Conservation (phyloP, 2,329 filamentous ascomycete genomes). For the Talaromyces albobiverticillius region DNA sequence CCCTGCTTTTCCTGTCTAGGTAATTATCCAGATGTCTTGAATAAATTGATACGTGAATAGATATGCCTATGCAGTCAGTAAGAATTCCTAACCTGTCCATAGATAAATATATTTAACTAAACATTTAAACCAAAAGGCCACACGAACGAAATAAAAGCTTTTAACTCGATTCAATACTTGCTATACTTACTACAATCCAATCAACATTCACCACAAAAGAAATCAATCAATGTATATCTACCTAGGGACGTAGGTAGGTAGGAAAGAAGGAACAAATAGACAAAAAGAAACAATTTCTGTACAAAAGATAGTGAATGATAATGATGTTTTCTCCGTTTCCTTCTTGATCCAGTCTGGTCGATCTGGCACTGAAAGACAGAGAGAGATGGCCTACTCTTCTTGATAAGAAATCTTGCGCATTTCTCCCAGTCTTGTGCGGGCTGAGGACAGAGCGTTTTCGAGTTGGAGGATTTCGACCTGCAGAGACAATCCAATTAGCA, state of each 20-base stretch:
- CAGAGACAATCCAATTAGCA: conserved; percentile 12
- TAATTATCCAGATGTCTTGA: too few species aligned
- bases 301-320: too few species aligned
- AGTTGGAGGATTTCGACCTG: conserved; percentile 96
- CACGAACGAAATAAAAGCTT: too few species aligned
- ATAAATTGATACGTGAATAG: too few species aligned
- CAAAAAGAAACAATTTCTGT: conserved; percentile 1
- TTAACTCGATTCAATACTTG: too few species aligned
- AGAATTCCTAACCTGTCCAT: too few species aligned
- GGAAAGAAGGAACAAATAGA: not conserved
- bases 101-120: too few species aligned
- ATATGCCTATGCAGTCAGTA: too few species aligned
- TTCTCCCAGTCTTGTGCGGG: conserved; percentile 81
- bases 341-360: not conserved
- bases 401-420: conserved; percentile 98
- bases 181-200: not conserved
- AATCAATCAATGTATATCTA: not conserved
- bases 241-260: too few species aligned
- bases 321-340: not conserved
- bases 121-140: too few species aligned
- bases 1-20: too few species aligned
- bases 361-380: not conserved
- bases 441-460: conserved; percentile 78
- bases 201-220: not conserved
- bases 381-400: conserved; percentile 56